These are phyloP conservation scores for Gamsiella multidivaricata DNA, from an alignment of 192 early-diverging fungal genomes.

Conservation along the genomic window DNA sequence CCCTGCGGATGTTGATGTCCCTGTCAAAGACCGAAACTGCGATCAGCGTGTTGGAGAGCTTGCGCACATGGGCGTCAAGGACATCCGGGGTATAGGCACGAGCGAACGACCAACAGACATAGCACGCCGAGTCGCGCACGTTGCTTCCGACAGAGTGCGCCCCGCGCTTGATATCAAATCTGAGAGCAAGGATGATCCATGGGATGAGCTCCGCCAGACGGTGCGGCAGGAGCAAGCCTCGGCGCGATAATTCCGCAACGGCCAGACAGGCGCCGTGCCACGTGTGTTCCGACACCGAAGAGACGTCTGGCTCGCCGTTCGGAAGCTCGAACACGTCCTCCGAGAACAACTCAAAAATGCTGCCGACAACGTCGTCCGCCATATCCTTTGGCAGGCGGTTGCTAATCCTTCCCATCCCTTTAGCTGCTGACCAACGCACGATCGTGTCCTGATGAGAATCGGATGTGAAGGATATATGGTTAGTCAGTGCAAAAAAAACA, in stretches of 20 bases:
- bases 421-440: conserved; percentile 97
- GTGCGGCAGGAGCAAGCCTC: conserved; percentile 84
- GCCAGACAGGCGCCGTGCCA: conserved; percentile 96
- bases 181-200: conserved; percentile 87
- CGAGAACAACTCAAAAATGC: conserved; percentile 82
- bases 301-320: conserved; percentile 65
- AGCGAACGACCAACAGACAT: conserved; percentile 98
- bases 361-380: conserved; percentile 84
- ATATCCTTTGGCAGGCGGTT: conserved; percentile 83
- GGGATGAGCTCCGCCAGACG: conserved; percentile 77
- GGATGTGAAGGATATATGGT: too few relatives aligned
- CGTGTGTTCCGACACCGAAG: conserved; percentile 86
- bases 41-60: conserved; percentile 81
- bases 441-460: conserved; percentile 77
- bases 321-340: conserved; percentile 76
- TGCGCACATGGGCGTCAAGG: conserved; percentile 68
- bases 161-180: conserved; percentile 90
- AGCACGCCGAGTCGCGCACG: conserved; percentile 96
- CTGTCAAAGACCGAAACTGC: conserved; percentile 90
- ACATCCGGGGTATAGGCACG: conserved; percentile 84
- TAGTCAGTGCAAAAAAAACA: neutral
- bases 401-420: conserved; percentile 92
- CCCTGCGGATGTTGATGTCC: conserved; percentile 92
- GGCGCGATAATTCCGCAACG: conserved; percentile 89
- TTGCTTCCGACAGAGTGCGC: conserved; percentile 92